Conservation (phyloP, 441 rosid genomes). For the Corymbia calophylla region DNA sequence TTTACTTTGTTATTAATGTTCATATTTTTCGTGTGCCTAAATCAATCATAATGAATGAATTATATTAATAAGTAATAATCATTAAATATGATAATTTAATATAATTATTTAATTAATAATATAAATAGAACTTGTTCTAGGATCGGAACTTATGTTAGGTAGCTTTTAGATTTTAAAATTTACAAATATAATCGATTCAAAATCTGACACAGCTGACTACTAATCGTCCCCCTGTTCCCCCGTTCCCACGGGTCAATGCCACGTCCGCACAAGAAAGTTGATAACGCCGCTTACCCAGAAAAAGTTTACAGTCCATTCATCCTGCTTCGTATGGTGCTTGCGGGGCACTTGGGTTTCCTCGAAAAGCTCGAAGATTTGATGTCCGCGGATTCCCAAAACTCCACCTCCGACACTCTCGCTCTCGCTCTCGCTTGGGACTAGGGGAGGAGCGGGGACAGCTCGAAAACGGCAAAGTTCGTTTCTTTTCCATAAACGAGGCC, state of each 20-base stretch:
- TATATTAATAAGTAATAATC: too few species aligned
- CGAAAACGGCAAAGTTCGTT: not conserved
- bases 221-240: too few species aligned
- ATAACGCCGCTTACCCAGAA: not conserved
- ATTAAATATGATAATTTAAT: too few species aligned
- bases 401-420: not conserved
- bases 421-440: not conserved
- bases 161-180: too few species aligned
- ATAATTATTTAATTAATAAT: too few species aligned
- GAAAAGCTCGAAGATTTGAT: not conserved
- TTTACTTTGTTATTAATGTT: too few species aligned
- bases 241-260: not conserved
- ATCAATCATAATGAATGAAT: too few species aligned
- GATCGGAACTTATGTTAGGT: too few species aligned
- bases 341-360: not conserved
- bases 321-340: not conserved
- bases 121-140: too few species aligned
- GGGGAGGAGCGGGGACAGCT: not conserved
- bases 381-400: not conserved
- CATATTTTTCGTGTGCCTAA: too few species aligned
- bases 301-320: not conserved
- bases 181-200: too few species aligned
- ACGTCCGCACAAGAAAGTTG: not conserved
- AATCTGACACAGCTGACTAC: too few species aligned
- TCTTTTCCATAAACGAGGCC: not conserved